Evolutionary conservation across 129 eudicot genomes (phyloP), one percentile per base, ranked within the genome.

Genomic region (Kitagawia praeruptora): DNA sequence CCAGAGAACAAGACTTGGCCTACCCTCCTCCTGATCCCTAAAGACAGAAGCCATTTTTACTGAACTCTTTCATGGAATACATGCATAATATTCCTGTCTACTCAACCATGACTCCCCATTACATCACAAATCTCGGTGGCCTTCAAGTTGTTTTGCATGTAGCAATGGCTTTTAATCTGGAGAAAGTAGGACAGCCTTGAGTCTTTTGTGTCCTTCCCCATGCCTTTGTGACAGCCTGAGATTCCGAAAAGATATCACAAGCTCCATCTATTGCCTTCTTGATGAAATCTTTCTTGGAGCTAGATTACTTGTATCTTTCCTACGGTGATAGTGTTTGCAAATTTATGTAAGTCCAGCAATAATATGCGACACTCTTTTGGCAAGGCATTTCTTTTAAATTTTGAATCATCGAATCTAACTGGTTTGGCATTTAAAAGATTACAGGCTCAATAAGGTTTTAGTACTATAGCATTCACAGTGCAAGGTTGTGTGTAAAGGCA

Each of bases 1-100:
- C 37, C 37, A 34, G 37, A 34, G 37, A 34, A 34, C 37, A 34
- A 34, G 37, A 34, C 37, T 31, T 34, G 37, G 16, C 16, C 3
- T 12, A 2, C 51, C 51, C 16, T 12, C 15, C 3, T 45, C 16
- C 16, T 47, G 16, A 47, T 91, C 88, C 38, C 75, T 71, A 70
- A 87, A 77, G 10, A 88, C 53, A 21, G 78, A 75, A 8, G 86
- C 81, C 77, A 91, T 86, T 73, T 85, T 91, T 44, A 78, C 88
- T 96, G 96, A 94, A 78, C 89, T 89, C 81, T 85, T 89, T 71
- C 76, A 90, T 28, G 82, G 84, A 91, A 91, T 16, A 84, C 76
- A 16, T 8, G 85, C 66, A 16, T 85, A 86, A 69, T 88, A 79
- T 75, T 85, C 85, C 45, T 89, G 85, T 39, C 80, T 83, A 56